These are phyloP conservation scores for Salix suchowensis DNA, from an alignment of 345 rosid species.

Conservation along the genomic window DNA sequence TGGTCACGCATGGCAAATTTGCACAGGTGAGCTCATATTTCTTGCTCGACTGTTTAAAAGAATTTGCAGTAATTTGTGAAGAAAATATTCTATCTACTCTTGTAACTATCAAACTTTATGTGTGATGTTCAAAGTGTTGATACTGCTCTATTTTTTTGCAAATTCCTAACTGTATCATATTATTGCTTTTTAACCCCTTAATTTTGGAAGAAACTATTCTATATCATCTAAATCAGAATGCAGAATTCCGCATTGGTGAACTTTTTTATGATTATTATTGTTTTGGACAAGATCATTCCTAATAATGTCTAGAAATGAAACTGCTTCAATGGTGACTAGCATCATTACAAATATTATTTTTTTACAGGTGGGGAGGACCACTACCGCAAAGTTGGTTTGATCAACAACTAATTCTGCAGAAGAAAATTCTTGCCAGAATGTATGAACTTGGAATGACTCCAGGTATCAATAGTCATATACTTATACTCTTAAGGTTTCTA, in stretches of 20 bases:
- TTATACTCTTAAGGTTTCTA: neutral
- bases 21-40: conserved; percentile 45
- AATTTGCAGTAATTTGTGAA: neutral
- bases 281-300: conserved; percentile 7
- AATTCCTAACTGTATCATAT: neutral
- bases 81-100: neutral
- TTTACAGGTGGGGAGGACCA: conserved; percentile 71
- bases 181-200: neutral
- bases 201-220: neutral
- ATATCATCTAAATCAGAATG: neutral
- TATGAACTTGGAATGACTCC: conserved; percentile 73
- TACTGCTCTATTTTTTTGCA: neutral
- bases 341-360: neutral
- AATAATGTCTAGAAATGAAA: neutral
- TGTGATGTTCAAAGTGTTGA: neutral
- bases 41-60: conserved; percentile 6
- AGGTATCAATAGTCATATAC: conserved; percentile 29
- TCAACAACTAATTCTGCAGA: conserved; percentile 53
- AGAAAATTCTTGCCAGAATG: conserved; percentile 60
- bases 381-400: conserved; percentile 63
- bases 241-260: too few relatives aligned
- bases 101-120: neutral
- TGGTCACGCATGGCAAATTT: conserved; percentile 77
- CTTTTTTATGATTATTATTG: neutral
- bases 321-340: neutral